Evolutionary conservation across 495 filamentous ascomycete species (phyloP).

Genomic region (Aspergillus baeticus): DNA sequence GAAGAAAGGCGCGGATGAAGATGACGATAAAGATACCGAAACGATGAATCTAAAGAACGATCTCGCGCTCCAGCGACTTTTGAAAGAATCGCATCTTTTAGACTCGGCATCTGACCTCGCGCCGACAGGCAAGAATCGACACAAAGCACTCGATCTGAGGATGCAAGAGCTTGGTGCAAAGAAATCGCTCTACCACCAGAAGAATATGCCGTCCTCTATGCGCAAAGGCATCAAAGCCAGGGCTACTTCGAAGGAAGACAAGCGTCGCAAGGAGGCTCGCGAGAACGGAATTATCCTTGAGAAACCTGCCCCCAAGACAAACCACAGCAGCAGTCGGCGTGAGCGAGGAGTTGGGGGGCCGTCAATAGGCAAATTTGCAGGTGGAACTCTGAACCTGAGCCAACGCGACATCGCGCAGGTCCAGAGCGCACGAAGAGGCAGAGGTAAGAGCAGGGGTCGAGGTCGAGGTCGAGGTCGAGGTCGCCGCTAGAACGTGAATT

Average conservation of each 20-base stretch:
- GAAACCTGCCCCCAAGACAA: constrained; percentile 51
- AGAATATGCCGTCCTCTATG: constrained; percentile 81
- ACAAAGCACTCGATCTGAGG: constrained; percentile 79
- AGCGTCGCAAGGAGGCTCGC: constrained; percentile 70
- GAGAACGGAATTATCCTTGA: constrained; percentile 93
- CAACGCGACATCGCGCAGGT: constrained; percentile 72
- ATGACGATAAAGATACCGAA: constrained; percentile 30
- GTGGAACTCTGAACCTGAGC: constrained; percentile 76
- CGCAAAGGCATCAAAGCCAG: constrained; percentile 75
- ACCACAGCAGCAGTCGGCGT: constrained; percentile 43
- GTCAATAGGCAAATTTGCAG: constrained; percentile 73
- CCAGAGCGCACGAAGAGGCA: constrained; percentile 34
- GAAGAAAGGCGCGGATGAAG: constrained; percentile 40
- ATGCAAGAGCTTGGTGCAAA: constrained; percentile 79
- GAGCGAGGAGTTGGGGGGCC: constrained; percentile 72
- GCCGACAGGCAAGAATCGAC: constrained; percentile 60
- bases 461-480: not conserved
- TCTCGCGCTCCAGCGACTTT: constrained; percentile 81
- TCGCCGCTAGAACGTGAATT: constrained; percentile 13
- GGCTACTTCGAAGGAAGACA: constrained; percentile 61
- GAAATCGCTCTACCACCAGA: constrained; percentile 65
- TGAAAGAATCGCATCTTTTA: constrained; percentile 90
- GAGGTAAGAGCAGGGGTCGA: not conserved
- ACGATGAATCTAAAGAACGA: constrained; percentile 80
- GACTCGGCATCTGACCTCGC: constrained; percentile 61